A percentile compares a stretch with the other conserved stretches of the same genome.
Conservation (phyloP, 208 protist species). For the Leishmania tarentolae region DNA sequence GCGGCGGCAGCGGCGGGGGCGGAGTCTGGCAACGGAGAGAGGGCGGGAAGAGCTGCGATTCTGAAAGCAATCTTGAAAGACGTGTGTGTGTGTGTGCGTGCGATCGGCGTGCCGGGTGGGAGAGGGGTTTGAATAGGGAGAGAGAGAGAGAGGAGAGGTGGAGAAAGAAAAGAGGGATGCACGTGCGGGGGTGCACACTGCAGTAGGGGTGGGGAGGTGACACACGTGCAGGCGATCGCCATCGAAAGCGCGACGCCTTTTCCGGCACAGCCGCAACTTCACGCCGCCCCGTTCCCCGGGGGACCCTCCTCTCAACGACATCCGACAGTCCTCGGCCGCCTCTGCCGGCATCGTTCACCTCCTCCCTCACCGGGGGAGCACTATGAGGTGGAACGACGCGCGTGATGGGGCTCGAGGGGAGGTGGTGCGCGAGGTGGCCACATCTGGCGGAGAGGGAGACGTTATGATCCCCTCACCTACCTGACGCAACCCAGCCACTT, state of each 20-base stretch:
- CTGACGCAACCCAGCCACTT: not conserved
- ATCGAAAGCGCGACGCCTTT: not conserved
- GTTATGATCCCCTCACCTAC: not conserved
- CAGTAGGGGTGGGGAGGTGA: not conserved
- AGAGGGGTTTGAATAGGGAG: not conserved
- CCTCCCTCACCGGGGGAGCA: not conserved
- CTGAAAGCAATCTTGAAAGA: not conserved
- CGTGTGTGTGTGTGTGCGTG: not conserved
- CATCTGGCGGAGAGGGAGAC: conserved; percentile 6
- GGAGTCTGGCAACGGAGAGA: not conserved
- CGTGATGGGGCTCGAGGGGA: conserved; percentile 3
- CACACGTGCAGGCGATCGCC: not conserved
- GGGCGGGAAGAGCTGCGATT: too few species aligned
- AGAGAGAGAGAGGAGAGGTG: not conserved
- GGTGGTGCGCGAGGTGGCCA: not conserved
- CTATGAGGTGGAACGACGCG: conserved; percentile 7
- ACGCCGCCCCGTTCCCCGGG: not conserved
- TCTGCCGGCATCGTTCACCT: not conserved
- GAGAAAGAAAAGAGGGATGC: not conserved
- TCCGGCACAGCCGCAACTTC: not conserved
- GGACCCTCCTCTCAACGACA: not conserved
- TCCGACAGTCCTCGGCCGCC: not conserved
- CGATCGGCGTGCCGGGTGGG: not conserved
- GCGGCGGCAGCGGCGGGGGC: too few species aligned
- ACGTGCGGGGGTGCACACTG: not conserved